Evolutionary conservation across 1,284 basidiomycete genomes (phyloP), one percentile per base, ranked within the genome.

Genomic region (Austroboletus niveus): DNA sequence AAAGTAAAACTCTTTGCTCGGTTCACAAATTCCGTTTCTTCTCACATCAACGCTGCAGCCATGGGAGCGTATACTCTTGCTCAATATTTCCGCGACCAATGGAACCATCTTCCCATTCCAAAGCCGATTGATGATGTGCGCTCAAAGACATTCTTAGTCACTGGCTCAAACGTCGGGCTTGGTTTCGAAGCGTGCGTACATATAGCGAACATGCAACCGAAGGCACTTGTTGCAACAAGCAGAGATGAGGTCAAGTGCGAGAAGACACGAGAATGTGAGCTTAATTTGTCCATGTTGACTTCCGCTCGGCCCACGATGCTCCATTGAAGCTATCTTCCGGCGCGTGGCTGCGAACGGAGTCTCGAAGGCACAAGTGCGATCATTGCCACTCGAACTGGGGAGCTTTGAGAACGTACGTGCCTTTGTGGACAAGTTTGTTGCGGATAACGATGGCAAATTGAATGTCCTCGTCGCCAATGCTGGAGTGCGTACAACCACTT

Each of bases 101-200:
- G 54, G 51, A 22, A 44, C 14, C 40, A 15, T 2, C 34, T 58
- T 17, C 62, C 62, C 14, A 54, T 47, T n/a, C 45, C 51, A 15
- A 45, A 27, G 38, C 42, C 50, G 30, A 48, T 56, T 9, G 57
- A 48, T 1, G 59, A 62, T 47, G 51, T 69, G 32, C 45, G 47
- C 15, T 48, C 52, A 5, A 65, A 61, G 48, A 65, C 64, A 6
- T 49, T 68, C 29, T 30, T 69, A 22, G 52, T 71, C 20, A 60
- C 57, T n/a, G 68, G 69, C 29, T 57, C 64, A 12, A 70, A 71
- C 41, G 57, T 58, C 30, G 68, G 69, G 20, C 47, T 69, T n/a
- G 68, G 68, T 14, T 57, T 68, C 15, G 68, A 69, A 41, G 60
- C 68, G 12, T 61, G 62, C 1, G 50, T 60, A 15, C 57, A 65